A percentile compares a stretch with the other conserved stretches of the same genome.
phyloP scores from a whole-genome alignment of 2,329 filamentous ascomycete species.

The Aureobasidium sp. region DNA sequence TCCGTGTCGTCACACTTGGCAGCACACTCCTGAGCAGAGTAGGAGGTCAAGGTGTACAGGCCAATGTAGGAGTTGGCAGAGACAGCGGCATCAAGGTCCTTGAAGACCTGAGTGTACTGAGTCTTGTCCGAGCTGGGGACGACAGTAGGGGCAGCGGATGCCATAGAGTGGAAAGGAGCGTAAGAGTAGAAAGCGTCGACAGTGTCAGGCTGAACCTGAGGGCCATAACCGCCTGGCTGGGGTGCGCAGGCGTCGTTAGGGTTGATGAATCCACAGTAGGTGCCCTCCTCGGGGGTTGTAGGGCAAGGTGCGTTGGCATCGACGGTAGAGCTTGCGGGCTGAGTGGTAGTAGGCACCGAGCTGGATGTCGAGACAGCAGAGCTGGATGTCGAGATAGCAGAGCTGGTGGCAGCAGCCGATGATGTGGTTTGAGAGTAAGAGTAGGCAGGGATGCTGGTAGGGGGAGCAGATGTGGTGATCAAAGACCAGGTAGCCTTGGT shows the following conservation, averaged over 20 bases:
- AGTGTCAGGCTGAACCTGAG: constrained; percentile 23
- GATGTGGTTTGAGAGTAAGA: neutral
- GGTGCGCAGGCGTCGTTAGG: constrained; percentile 30
- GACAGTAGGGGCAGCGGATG: constrained; percentile 19
- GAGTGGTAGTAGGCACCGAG: constrained; percentile 1
- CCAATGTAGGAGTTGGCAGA: constrained; percentile 29
- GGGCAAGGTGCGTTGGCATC: constrained; percentile 26
- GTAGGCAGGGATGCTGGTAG: constrained; percentile 13
- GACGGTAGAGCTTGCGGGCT: constrained; percentile 18
- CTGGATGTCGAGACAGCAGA: constrained; percentile 15
- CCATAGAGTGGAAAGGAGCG: constrained; percentile 23
- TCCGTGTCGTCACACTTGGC: constrained; percentile 27
- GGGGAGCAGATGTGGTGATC: constrained; percentile 16
- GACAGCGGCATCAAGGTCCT: constrained; percentile 26
- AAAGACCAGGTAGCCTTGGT: constrained; percentile 12
- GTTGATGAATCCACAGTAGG: constrained; percentile 34
- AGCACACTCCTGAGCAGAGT: constrained; percentile 28
- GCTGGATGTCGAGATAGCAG: neutral
- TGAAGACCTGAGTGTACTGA: constrained; percentile 28
- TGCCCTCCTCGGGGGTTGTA: constrained; percentile 28
- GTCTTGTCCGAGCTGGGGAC: constrained; percentile 17
- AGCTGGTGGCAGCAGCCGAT: neutral
- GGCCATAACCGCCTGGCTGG: constrained; percentile 33
- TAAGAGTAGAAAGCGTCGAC: constrained; percentile 24
- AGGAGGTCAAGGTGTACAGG: constrained; percentile 26